These are phyloP conservation scores for Wickerhamiella azyma DNA, from an alignment of 805 yeast species.

Conservation along the genomic window DNA sequence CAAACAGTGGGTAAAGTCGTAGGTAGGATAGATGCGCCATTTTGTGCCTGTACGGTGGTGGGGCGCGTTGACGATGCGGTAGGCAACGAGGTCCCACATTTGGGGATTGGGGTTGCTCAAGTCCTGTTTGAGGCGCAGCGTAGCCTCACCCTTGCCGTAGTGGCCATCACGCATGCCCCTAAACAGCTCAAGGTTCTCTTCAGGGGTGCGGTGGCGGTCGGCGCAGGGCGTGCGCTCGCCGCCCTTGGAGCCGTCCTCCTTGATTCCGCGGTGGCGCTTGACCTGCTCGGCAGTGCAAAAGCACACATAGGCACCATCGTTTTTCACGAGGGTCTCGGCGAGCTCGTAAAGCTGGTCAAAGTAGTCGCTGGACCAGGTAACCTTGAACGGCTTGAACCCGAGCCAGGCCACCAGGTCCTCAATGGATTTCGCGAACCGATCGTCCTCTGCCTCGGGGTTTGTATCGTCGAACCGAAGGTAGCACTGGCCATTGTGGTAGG, in stretches of 20 bases:
- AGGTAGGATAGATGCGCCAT: slow-evolving; percentile 98
- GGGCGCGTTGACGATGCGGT: slow-evolving; percentile 79
- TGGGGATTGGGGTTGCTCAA: slow-evolving; percentile 84
- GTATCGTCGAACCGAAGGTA: slow-evolving; percentile 94
- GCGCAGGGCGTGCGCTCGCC: slow-evolving; percentile 79
- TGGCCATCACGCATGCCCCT: slow-evolving; percentile 84
- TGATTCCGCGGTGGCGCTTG: slow-evolving; percentile 78
- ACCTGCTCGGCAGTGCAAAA: slow-evolving; percentile 89
- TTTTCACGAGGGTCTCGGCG: slow-evolving; percentile 66
- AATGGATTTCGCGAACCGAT: slow-evolving; percentile 73
- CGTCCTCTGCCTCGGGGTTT: slow-evolving; percentile 98
- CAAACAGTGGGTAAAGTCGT: slow-evolving; percentile 97
- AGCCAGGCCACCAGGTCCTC: slow-evolving; percentile 80
- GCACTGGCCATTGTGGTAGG: slow-evolving; percentile 72
- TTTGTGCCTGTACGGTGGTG: slow-evolving; percentile 95
- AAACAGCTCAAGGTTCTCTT: slow-evolving; percentile 66
- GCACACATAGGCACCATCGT: slow-evolving; percentile 77
- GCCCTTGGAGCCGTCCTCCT: slow-evolving; percentile 84
- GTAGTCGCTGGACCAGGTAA: slow-evolving; percentile 92
- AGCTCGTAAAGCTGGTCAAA: slow-evolving; percentile 77
- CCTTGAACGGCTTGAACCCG: slow-evolving; percentile 86
- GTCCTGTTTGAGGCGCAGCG: slow-evolving; percentile 94
- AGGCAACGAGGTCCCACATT: slow-evolving; percentile 99
- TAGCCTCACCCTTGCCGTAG: slow-evolving; percentile 83
- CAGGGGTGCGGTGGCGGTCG: slow-evolving; percentile 57